phyloP scores from a whole-genome alignment of 257 asterid species.

The Solanum dulcamara region DNA sequence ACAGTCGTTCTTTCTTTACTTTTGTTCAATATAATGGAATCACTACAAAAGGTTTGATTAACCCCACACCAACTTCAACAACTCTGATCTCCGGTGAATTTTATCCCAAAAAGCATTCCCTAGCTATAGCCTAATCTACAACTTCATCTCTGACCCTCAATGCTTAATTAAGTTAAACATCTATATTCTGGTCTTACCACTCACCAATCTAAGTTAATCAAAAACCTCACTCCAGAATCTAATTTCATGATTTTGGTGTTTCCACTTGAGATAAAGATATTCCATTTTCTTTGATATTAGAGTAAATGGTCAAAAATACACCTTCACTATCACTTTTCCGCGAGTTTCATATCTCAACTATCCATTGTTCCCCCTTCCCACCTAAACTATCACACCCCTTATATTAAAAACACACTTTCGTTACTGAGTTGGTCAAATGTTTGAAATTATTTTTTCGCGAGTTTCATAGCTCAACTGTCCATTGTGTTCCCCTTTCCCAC shows the following conservation, averaged over 20 bases:
- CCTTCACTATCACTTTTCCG: not conserved
- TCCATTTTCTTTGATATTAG: not conserved
- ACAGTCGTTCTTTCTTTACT: not conserved
- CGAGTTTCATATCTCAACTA: not conserved
- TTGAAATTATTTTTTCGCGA: too few relatives aligned
- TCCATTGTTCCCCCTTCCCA: too few relatives aligned
- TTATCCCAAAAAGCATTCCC: not conserved
- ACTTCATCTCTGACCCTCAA: not conserved
- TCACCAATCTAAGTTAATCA: not conserved
- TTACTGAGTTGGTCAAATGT: too few relatives aligned
- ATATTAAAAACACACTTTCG: too few relatives aligned
- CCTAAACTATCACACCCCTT: too few relatives aligned
- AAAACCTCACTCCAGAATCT: not conserved
- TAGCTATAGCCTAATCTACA: not conserved
- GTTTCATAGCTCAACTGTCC: not conserved
- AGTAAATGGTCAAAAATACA: not conserved
- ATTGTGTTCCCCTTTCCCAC: too few relatives aligned
- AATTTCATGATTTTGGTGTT: not conserved
- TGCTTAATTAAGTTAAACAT: not conserved
- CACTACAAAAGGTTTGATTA: not conserved
- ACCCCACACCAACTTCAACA: not conserved
- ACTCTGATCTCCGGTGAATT: not conserved
- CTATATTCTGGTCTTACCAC: not conserved
- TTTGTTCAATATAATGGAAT: not conserved
- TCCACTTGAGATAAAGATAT: not conserved